Conservation (phyloP, 176 grass and related monocot species). For the Pharus latifolius region DNA sequence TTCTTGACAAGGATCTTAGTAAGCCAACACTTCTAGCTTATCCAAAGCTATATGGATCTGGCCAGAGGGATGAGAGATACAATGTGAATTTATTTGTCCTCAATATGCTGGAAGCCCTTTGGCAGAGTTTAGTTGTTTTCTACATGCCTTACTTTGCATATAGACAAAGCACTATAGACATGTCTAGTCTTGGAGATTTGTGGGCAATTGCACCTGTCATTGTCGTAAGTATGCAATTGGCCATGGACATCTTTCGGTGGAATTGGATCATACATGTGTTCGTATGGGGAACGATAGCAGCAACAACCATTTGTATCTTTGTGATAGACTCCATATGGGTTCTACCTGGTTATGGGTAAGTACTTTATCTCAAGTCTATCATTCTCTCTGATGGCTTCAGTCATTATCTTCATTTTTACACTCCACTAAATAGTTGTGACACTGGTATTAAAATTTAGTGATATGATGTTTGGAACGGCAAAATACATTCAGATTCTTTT, state of each 20-base stretch:
- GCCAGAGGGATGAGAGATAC: constrained; percentile 62
- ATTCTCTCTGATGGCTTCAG: not conserved
- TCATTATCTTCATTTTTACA: not conserved
- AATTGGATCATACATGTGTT: constrained; percentile 63
- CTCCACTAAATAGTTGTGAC: not conserved
- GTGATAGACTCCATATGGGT: constrained; percentile 62
- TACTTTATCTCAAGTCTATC: constrained; percentile 12
- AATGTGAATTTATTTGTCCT: constrained; percentile 72
- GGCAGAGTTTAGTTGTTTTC: constrained; percentile 81
- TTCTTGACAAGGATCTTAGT: constrained; percentile 79
- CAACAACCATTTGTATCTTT: constrained; percentile 52
- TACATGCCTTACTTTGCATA: constrained; percentile 80
- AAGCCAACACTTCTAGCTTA: constrained; percentile 51
- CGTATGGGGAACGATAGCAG: constrained; percentile 57
- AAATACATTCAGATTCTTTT: constrained; percentile 1
- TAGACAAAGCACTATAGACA: constrained; percentile 53
- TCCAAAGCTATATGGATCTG: constrained; percentile 77
- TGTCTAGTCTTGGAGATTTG: constrained; percentile 68
- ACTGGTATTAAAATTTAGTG: not conserved
- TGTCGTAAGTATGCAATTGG: constrained; percentile 75
- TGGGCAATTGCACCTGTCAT: constrained; percentile 79
- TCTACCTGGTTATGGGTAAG: constrained; percentile 78
- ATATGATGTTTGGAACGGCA: not conserved
- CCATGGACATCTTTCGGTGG: constrained; percentile 72
- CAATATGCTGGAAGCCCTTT: constrained; percentile 64